Conservation (phyloP, 1,284 basidiomycete species). For the Phylloboletellus chloephorus region DNA sequence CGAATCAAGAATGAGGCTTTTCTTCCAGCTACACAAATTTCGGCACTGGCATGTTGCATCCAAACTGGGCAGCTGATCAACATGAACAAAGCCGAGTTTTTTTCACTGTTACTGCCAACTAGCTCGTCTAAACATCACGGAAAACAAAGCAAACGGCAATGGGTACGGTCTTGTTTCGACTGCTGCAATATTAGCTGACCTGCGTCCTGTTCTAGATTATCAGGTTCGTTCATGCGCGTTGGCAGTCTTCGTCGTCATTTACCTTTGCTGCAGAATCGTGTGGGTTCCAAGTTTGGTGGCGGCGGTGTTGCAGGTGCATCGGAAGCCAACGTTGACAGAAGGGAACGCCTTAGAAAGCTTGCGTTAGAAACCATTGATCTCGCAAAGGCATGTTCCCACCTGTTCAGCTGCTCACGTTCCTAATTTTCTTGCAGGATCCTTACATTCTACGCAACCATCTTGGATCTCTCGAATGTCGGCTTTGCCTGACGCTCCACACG, state of each 20-base stretch:
- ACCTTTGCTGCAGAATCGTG: constrained; percentile 67
- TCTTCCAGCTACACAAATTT: constrained; percentile 11
- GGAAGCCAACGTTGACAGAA: constrained; percentile 92
- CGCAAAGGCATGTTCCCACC: constrained; percentile 59
- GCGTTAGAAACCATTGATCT: constrained; percentile 95
- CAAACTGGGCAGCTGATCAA: constrained; percentile 16
- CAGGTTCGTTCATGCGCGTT: constrained; percentile 32
- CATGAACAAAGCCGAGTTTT: neutral
- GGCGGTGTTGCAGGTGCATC: constrained; percentile 90
- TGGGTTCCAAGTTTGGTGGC: constrained; percentile 93
- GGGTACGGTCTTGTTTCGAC: constrained; percentile 18
- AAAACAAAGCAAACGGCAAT: constrained; percentile 10
- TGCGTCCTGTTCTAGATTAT: constrained; percentile 34
- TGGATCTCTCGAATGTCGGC: constrained; percentile 94
- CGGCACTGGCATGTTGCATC: neutral
- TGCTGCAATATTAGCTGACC: constrained; percentile 4
- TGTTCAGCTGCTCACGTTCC: neutral
- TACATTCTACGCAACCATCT: constrained; percentile 99
- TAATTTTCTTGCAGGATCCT: constrained; percentile 67
- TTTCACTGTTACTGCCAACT: neutral
- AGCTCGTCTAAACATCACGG: constrained; percentile 1
- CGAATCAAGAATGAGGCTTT: neutral
- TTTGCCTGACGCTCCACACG: constrained; percentile 96
- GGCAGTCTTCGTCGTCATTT: neutral
- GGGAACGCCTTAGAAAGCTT: constrained; percentile 92